Evolutionary conservation across 176 grass and related monocot species (phyloP), one percentile per base, ranked within the genome.

Genomic region (Rhynchospora tenuis): DNA sequence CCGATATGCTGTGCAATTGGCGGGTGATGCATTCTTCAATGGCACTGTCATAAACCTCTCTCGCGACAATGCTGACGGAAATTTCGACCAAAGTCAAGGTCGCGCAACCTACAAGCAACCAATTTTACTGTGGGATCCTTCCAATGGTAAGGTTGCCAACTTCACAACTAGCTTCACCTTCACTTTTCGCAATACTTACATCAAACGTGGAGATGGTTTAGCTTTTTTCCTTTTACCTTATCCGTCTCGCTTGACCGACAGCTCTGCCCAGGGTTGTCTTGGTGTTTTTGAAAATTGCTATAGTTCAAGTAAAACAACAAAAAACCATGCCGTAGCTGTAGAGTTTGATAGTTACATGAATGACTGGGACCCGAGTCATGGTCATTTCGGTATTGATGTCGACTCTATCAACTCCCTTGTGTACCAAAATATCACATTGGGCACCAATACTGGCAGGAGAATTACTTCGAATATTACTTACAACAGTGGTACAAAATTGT

Each of bases 101-200:
- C 55, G 85, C 15, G 66, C 33, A 64, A 60, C 66, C 7, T 76
- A 87, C 54, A 64, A 55, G 6, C 56, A 87, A 1, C 55, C 79
- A 15, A 59, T 87, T n/a, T 42, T 76, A 6, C 67, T 87, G 15
- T 87, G 85, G 85, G 67, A 87, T 55, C 19, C 28, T 12, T 29
- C 64, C 11, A 81, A 38, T 26, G 38, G 66, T 73, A 20, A 83
- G 46, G 56, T 27, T 16, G 68, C 78, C 6, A 46, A 83, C 15
- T 87, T 87, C 55, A 87, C 79, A 20, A 76, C 85, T 15, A 46
- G 60, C n/a, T 87, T 87, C 44, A 64, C 85, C 33, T 87, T 87
- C 24, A 0, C 29, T 20, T 4, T 87, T 62, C 5, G 43, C 3
- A 38, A 33, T 55, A n/a, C n/a, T 52, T 33, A 46, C 58, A 38